Base-by-base conservation (phyloP, 805 yeast genomes). In the Suhomyces prunicola region DNA sequence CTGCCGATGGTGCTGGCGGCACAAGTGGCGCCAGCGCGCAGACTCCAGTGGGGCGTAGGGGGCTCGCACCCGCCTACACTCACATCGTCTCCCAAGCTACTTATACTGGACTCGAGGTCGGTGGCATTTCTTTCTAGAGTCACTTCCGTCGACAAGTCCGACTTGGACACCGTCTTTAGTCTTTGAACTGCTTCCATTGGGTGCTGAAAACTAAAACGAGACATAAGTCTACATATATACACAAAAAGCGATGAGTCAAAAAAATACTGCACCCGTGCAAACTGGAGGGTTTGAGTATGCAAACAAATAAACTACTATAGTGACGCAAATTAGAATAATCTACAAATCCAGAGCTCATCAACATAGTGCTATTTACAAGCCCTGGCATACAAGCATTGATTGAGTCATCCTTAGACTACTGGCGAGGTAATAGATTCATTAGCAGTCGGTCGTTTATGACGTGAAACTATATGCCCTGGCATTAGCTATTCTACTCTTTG, bases 31-130 rank as follows among this genome's bases (percentile, higher is more conserved):
- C 17, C 8, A 13, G 17, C n/a, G 36, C 17, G 15, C 17, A 33
- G 36, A n/a, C 15, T 33, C 15, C 15, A n/a, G n/a, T 13, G 36
- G 36, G 36, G 36, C 7, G 9, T n/a, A 1, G 33, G 3, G 33
- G 36, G 36, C 36, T 33, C 36, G 36, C 9, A 4, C 9, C 36
- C 6, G 9, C 8, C 41, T 6, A 36, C 13, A 9, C 41, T 36
- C 12, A 13, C 45, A 23, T 41, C 31, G 27, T 42, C 46, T 24
- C 31, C 12, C 26, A 48, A 26, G 39, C 51, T 48, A 17, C 41
- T 24, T 36, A 33, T 23, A 33, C 51, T 31, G 13, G 46, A 27
- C 33, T 48, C 51, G 7, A 24, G 41, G 31, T 42, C 51, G 15
- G 40, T 48, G 5, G 33, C 47, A 12, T 8, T 33, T 10, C 23